Evolutionary conservation across 2,329 filamentous ascomycete species (phyloP).

Genomic region (Raffaelea arxii): DNA sequence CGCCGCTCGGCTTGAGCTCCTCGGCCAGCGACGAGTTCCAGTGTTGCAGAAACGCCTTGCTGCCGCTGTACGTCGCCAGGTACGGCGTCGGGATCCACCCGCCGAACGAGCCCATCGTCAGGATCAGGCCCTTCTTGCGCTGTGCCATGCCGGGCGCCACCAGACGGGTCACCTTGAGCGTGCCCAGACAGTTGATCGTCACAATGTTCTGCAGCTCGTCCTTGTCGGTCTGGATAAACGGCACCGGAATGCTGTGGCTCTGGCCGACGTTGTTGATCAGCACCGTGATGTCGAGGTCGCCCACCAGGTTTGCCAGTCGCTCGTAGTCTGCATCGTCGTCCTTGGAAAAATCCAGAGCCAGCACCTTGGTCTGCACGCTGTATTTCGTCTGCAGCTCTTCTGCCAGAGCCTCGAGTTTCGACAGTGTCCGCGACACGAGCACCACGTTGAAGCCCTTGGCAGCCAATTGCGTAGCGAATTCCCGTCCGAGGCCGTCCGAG

Average conservation of each 20-base stretch:
- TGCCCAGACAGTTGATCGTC: slow-evolving; percentile 89
- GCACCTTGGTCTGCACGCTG: slow-evolving; percentile 58
- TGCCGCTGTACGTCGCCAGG: slow-evolving; percentile 91
- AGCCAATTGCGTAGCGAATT: slow-evolving; percentile 86
- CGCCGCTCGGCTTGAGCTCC: slow-evolving; percentile 70
- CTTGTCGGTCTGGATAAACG: slow-evolving; percentile 70
- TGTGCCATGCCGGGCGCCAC: slow-evolving; percentile 76
- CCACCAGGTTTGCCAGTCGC: slow-evolving; percentile 56
- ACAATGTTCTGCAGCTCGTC: slow-evolving; percentile 84
- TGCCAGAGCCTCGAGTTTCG: slow-evolving; percentile 74
- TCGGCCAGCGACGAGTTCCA: slow-evolving; percentile 83
- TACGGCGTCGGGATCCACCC: slow-evolving; percentile 87
- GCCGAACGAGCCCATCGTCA: slow-evolving; percentile 96
- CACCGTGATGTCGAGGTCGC: slow-evolving; percentile 71
- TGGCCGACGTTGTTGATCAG: slow-evolving; percentile 96
- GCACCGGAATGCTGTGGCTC: slow-evolving; percentile 85
- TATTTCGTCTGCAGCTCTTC: slow-evolving; percentile 65
- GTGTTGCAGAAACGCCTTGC: slow-evolving; percentile 95
- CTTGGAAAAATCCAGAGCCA: slow-evolving; percentile 86
- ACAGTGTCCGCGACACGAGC: slow-evolving; percentile 89
- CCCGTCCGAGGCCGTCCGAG: slow-evolving; percentile 93
- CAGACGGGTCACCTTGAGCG: slow-evolving; percentile 77
- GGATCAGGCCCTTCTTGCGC: slow-evolving; percentile 76
- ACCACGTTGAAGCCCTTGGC: slow-evolving; percentile 89
- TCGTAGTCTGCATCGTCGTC: slow-evolving; percentile 75